Base-by-base conservation (phyloP, 1,139 yeast species). In the Zygosaccharomyces sapae region DNA sequence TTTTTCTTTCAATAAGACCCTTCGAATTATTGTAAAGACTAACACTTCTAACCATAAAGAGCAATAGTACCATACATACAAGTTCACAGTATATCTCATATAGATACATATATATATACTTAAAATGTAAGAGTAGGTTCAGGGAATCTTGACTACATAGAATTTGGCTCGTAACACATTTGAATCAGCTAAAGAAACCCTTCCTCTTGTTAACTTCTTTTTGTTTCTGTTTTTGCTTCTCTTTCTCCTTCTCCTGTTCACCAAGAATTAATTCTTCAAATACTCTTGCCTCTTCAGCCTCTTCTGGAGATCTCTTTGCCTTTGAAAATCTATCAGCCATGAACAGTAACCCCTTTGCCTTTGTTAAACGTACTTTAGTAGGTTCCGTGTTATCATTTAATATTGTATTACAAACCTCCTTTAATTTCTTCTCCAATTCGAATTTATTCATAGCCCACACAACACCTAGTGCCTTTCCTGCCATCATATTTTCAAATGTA, bases 371-470 rank as follows among this genome's bases (percentile, higher is more conserved):
- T 45, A 73, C 77, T 55, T 79, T 80, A 36, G 75, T 67, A 3
- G 75, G 59, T 8, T 81, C 69, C 0, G 66, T 48, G 59, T 80
- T 83, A 56, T 84, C 89, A 48, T 74, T 72, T 50, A 85, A 69
- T 1, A 85, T 69, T 50, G 67, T 71, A 48, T 78, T 77, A 59
- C 87, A 81, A 8, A 84, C 90, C 54, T 78, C 82, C 55, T 80
- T 79, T 55, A 85, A 68, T 5, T 83, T 77, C 24, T 81, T 78
- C 41, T 83, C 81, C 40, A 84, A 80, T 66, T 85, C 95, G 60
- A 79, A 84, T 58, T 81, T 83, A 12, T 88, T 80, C 36, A 86
- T 75, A 1, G 84, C 86, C 95, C 95, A 85, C 19, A 86, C 88
- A 8, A 87, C 82, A 12, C 84, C 84, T 47, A 85, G 72, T 45